These are phyloP conservation scores for Rhizopogon vesiculosus DNA, from an alignment of 768 basidiomycete species.

Conservation along the genomic window DNA sequence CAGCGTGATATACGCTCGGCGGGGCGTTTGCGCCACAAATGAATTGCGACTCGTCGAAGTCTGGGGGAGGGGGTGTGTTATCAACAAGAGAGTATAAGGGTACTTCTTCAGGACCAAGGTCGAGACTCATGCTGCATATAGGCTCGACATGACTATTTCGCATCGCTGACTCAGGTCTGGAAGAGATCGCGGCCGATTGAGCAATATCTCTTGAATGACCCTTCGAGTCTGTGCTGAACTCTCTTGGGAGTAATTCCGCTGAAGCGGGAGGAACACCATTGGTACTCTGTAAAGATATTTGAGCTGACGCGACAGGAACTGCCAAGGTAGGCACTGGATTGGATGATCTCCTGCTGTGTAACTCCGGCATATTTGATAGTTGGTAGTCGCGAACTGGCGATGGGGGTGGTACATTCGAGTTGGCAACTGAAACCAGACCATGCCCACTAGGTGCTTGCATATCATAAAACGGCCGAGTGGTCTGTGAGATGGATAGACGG, in stretches of 20 bases:
- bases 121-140: neutral
- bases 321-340: neutral
- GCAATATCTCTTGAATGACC: too few species aligned
- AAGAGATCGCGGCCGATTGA: neutral
- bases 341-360: too few species aligned
- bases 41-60: conserved; percentile 14
- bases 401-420: neutral
- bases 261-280: neutral
- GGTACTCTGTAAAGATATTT: neutral
- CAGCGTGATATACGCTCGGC: neutral
- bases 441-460: neutral
- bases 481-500: neutral
- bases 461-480: neutral
- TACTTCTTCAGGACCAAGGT: conserved; percentile 11
- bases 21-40: neutral
- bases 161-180: neutral
- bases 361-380: neutral
- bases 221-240: neutral
- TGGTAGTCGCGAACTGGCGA: neutral
- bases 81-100: conserved; percentile 20
- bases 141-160: neutral
- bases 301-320: neutral
- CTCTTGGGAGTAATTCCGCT: neutral
- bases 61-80: conserved; percentile 18
- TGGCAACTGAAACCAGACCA: neutral